phyloP scores from a whole-genome alignment of 139 green algal genomes.

The Asterochloris erici region DNA sequence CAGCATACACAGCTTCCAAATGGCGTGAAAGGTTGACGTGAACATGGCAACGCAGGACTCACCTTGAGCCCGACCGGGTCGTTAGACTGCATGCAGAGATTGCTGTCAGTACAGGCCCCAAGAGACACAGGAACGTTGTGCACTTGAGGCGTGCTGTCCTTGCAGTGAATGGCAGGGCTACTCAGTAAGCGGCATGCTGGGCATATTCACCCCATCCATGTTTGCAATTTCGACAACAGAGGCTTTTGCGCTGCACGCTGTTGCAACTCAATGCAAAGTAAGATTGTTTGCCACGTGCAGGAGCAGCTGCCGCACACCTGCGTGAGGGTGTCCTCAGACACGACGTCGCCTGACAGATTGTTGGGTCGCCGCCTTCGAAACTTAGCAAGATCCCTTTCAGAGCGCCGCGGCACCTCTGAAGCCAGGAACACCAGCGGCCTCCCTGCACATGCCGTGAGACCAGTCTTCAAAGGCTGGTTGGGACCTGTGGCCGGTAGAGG shows the following conservation, averaged over 20 bases:
- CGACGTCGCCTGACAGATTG: not conserved
- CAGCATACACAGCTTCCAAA: not conserved
- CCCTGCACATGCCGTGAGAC: not conserved
- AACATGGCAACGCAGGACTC: not conserved
- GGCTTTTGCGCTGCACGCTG: not conserved
- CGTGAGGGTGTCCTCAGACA: not conserved
- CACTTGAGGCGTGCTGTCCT: not conserved
- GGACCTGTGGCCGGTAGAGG: too few relatives aligned
- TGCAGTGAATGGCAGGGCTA: not conserved
- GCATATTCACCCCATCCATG: too few relatives aligned
- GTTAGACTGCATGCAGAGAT: not conserved
- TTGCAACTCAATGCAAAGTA: not conserved
- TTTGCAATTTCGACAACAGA: not conserved
- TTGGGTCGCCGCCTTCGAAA: constrained; percentile 11
- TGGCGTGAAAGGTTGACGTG: not conserved
- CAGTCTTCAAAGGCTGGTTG: too few relatives aligned
- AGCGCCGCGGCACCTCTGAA: not conserved
- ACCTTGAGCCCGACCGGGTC: not conserved
- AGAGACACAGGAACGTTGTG: too few relatives aligned
- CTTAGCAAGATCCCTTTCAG: not conserved
- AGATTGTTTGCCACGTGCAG: too few relatives aligned
- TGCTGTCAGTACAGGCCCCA: too few relatives aligned
- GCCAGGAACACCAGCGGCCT: constrained; percentile 13
- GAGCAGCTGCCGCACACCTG: not conserved
- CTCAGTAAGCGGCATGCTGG: too few relatives aligned